Conservation (phyloP, 108 stramenopile genomes). For the Ochromonas danica region DNA sequence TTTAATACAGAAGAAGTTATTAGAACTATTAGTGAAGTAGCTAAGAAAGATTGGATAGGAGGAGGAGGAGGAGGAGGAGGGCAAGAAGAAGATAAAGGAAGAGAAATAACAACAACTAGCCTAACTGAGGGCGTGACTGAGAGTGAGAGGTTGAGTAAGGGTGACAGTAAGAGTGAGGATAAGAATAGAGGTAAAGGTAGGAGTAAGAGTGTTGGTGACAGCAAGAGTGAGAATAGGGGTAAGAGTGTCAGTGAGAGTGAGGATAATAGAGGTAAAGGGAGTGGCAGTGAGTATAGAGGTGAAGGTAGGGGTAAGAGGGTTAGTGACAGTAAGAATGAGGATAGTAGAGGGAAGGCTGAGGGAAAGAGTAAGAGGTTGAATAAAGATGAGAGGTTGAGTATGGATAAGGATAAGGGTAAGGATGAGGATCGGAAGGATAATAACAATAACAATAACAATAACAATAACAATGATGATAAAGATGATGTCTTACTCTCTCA, state of each 20-base stretch:
- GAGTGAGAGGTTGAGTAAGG: background rate
- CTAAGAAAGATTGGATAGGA: background rate
- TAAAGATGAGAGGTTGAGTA: no score
- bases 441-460: no score
- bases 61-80: background rate
- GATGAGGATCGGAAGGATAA: no score
- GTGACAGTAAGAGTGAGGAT: background rate
- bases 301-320: no score
- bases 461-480: no score
- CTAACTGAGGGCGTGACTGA: background rate
- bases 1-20: background rate
- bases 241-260: background rate
- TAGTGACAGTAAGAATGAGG: no score
- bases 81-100: background rate
- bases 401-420: no score
- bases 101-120: background rate
- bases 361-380: no score
- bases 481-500: background rate
- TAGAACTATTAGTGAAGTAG: background rate
- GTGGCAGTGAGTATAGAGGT: background rate
- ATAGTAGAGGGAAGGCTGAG: no score
- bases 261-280: background rate
- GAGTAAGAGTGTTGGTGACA: background rate
- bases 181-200: background rate
- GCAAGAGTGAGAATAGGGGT: background rate